Conservation (phyloP, 495 filamentous ascomycete genomes). For the Barbatosphaeria neglecta region DNA sequence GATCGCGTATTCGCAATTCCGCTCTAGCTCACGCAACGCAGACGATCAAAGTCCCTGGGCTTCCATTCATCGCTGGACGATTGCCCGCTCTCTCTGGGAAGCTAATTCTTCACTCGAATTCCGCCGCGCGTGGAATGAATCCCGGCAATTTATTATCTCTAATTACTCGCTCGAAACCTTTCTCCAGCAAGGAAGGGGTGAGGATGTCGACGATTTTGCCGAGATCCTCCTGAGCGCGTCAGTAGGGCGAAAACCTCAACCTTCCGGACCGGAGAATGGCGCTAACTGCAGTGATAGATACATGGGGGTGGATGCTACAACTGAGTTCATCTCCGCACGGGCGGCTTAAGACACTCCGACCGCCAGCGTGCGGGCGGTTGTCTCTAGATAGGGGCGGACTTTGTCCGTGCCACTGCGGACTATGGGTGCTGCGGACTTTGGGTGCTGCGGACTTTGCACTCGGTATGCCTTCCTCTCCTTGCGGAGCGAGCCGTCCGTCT, state of each 20-base stretch:
- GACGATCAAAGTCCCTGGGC: slow-evolving; percentile 7
- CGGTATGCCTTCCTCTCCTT: too few relatives aligned
- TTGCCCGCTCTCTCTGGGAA: slow-evolving; percentile 17
- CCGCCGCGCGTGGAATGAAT: slow-evolving; percentile 11
- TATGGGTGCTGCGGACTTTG: too few relatives aligned
- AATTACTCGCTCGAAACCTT: slow-evolving; percentile 16
- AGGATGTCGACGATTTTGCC: slow-evolving; percentile 18
- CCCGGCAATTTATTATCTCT: slow-evolving; percentile 11
- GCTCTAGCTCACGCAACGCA: slow-evolving; percentile 2
- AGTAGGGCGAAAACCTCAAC: slow-evolving; percentile 1
- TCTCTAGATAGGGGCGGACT: too few relatives aligned
- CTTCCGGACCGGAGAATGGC: neutral
- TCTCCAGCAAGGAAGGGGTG: slow-evolving; percentile 11
- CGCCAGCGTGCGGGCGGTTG: neutral
- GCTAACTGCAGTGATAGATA: slow-evolving; percentile 6
- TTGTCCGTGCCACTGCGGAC: neutral
- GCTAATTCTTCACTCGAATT: slow-evolving; percentile 15
- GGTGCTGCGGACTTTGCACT: too few relatives aligned
- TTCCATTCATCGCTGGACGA: slow-evolving; percentile 16
- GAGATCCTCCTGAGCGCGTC: slow-evolving; percentile 13
- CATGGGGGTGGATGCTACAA: slow-evolving; percentile 13
- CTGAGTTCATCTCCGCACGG: slow-evolving; percentile 3
- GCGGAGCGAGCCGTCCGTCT: too few relatives aligned
- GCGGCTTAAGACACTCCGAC: neutral
- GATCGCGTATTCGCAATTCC: neutral